Base-by-base conservation (phyloP, 2,329 filamentous ascomycete species). In the Penicillium sp. region DNA sequence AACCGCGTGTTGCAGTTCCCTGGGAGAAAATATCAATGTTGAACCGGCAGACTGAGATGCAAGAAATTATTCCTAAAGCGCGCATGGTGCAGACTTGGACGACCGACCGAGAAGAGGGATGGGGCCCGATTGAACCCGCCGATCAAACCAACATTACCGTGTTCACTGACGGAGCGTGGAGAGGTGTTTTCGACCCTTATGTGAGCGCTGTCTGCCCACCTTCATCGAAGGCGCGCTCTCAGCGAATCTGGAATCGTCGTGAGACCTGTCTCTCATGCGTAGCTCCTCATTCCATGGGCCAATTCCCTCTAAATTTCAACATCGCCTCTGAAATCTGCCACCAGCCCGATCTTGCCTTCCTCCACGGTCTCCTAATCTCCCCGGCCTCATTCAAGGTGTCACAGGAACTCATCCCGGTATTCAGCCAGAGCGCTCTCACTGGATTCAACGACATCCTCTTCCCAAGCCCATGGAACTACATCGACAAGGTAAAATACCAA, bases 371-470 rank as follows among this genome's bases (percentile, higher is more conserved):
- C 67, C 86, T 90, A 70, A 79, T 89, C 41, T 85, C 83, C 0
- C 83, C 88, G 0, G 83, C 88, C 8, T 79, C 83, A 0, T 79
- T 85, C 61, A 83, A 84, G 49, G 83, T 86, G 0, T 82, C 88
- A 1, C 82, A 85, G 60, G 80, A 87, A 21, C 79, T 94, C 4
- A 75, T 89, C 2, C 91, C 91, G 0, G 78, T 94, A 12, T 94
- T 94, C 74, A 89, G 89, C 61, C 82, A 89, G 57, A 87, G 86
- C 49, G 91, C 91, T 66, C 85, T 87, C 1, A 80, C 83, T 44
- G 86, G 86, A 5, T 93, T 90, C 75, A 85, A 83, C 61, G 91
- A 96, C 69, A 90, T 96, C 35, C 74, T 93, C 23, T 88, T 92
- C 52, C 90, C 91, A 0, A 78, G 81, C 65, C 73, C 82, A 0